Evolutionary conservation across 139 green algal species (phyloP).

Genomic region (Picochlorum sp.): DNA sequence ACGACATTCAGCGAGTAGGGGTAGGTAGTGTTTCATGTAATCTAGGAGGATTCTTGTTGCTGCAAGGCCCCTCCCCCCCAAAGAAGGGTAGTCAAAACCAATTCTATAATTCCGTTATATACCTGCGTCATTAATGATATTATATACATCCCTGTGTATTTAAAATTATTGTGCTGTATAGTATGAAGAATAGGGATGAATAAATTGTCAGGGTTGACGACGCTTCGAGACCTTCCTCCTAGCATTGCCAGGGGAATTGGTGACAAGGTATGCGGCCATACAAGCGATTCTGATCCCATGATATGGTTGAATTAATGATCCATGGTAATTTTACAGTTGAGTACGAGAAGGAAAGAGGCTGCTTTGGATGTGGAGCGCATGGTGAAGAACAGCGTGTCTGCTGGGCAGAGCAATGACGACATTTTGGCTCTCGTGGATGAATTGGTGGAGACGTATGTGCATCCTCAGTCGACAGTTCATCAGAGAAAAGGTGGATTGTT

Average conservation of each 20-base stretch:
- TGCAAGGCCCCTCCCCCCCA: too few relatives aligned
- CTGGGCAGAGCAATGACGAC: constrained; percentile 32
- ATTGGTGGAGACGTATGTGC: constrained; percentile 25
- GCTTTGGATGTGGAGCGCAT: constrained; percentile 60
- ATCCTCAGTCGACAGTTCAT: constrained; percentile 66
- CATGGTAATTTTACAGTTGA: constrained; percentile 50
- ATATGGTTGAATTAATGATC: background rate
- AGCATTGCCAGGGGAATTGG: background rate
- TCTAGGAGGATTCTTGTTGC: too few relatives aligned
- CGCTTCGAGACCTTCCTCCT: background rate
- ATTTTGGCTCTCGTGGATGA: constrained; percentile 15
- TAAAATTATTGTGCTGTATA: background rate
- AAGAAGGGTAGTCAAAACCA: too few relatives aligned
- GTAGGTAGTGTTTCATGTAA: too few relatives aligned
- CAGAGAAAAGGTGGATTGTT: constrained; percentile 88
- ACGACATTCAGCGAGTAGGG: too few relatives aligned
- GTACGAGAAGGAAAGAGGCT: constrained; percentile 83
- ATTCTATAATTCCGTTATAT: too few relatives aligned
- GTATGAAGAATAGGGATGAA: background rate
- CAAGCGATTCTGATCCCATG: background rate
- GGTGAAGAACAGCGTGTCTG: constrained; percentile 29
- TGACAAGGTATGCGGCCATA: background rate
- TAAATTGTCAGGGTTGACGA: constrained; percentile 3
- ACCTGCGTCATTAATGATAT: too few relatives aligned
- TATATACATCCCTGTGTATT: too few relatives aligned